A percentile compares a stretch with the other conserved stretches of the same genome.
Conservation (phyloP, 2,329 filamentous ascomycete species). For the Hymenoscyphus infarciens region DNA sequence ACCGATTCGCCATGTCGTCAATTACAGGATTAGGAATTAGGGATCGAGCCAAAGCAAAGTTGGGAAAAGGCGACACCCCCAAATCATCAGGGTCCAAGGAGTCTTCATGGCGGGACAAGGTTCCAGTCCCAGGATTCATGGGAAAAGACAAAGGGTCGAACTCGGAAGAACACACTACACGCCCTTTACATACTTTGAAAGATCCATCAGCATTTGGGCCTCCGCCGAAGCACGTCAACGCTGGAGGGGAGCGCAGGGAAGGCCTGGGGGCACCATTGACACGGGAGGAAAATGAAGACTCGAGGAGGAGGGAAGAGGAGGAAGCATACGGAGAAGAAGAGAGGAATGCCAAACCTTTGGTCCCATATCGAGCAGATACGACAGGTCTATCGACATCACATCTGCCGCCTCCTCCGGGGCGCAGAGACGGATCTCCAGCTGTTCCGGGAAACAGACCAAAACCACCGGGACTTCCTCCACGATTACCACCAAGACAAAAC, state of each 20-base stretch:
- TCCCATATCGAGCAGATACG: slow-evolving; percentile 59
- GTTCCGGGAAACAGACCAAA: slow-evolving; percentile 27
- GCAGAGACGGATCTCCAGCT: slow-evolving; percentile 35
- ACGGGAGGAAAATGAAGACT: slow-evolving; percentile 33
- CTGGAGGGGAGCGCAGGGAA: slow-evolving; percentile 31
- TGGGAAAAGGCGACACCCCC: slow-evolving; percentile 44
- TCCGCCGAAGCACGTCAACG: slow-evolving; percentile 54
- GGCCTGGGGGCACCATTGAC: slow-evolving; percentile 44
- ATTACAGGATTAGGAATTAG: slow-evolving; percentile 37
- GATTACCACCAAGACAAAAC: slow-evolving; percentile 50
- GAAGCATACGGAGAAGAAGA: slow-evolving; percentile 29
- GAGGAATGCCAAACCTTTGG: slow-evolving; percentile 38
- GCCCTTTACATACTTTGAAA: slow-evolving; percentile 57
- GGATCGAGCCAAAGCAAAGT: slow-evolving; percentile 35
- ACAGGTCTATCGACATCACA: slow-evolving; percentile 57
- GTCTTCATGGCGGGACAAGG: slow-evolving; percentile 42
- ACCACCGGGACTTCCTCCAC: slow-evolving; percentile 50
- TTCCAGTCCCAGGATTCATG: slow-evolving; percentile 37
- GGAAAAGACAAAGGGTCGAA: slow-evolving; percentile 30
- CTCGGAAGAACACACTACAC: slow-evolving; percentile 31
- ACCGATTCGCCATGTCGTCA: slow-evolving; percentile 6
- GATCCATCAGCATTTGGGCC: slow-evolving; percentile 64
- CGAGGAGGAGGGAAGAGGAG: slow-evolving; percentile 34
- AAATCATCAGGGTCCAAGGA: slow-evolving; percentile 38
- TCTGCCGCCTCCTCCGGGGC: slow-evolving; percentile 57